phyloP scores from a whole-genome alignment of 2,329 filamentous ascomycete species.

The Penicillium corylophilum region DNA sequence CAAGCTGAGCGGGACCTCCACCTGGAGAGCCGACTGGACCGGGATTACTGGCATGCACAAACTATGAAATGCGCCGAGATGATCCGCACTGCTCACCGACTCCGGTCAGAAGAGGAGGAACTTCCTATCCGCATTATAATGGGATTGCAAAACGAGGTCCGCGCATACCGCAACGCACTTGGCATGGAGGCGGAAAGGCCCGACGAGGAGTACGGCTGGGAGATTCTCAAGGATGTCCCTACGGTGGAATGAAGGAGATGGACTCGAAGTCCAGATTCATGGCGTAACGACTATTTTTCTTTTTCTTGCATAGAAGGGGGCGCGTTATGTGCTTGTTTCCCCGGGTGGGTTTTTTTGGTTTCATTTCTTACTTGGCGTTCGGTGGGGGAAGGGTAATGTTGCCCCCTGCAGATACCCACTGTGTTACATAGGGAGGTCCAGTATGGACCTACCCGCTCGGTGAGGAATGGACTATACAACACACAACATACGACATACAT shows the following conservation, averaged over 20 bases:
- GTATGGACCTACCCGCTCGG: background rate
- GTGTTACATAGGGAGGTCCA: background rate
- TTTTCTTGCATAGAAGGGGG: slow-evolving; percentile 2
- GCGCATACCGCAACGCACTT: slow-evolving; percentile 48
- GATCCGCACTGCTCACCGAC: slow-evolving; percentile 48
- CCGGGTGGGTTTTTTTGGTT: background rate
- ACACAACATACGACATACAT: no score
- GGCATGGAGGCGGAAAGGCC: slow-evolving; percentile 50
- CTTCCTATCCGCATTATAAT: slow-evolving; percentile 45
- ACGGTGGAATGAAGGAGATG: slow-evolving; percentile 29
- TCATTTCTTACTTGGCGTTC: background rate
- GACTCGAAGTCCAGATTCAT: slow-evolving; percentile 4
- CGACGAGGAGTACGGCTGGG: slow-evolving; percentile 51
- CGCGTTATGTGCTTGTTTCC: background rate
- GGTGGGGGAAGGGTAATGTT: background rate
- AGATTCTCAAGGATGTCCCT: slow-evolving; percentile 47
- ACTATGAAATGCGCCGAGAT: slow-evolving; percentile 50
- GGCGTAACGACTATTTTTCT: slow-evolving; percentile 12
- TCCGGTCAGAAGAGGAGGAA: slow-evolving; percentile 51
- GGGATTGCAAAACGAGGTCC: slow-evolving; percentile 51
- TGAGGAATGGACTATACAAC: background rate
- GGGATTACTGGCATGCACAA: slow-evolving; percentile 51
- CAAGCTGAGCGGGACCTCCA: slow-evolving; percentile 53
- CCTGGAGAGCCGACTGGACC: slow-evolving; percentile 49
- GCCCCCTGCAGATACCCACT: background rate